Conservation (phyloP, 257 asterid genomes). For the Mitragyna speciosa region DNA sequence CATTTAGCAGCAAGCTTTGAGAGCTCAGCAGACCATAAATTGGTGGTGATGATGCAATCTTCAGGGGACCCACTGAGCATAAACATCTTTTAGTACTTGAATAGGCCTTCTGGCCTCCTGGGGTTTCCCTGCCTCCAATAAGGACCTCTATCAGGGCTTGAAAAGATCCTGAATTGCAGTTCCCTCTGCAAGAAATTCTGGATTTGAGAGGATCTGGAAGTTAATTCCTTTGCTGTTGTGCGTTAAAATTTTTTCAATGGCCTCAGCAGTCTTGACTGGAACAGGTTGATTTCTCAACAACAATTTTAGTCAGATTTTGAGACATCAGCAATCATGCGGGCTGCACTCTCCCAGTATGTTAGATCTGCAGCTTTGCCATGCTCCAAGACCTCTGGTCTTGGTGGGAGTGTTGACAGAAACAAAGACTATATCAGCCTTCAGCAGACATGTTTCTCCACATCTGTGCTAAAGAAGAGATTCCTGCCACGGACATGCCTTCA, state of each 20-base stretch:
- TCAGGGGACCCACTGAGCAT: conserved; percentile 93
- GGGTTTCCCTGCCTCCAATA: conserved; percentile 89
- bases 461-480: conserved; percentile 95
- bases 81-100: conserved; percentile 59
- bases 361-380: conserved; percentile 97
- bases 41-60: conserved; percentile 63
- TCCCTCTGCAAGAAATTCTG: conserved; percentile 87
- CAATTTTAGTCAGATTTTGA: conserved; percentile 85
- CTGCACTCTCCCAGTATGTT: conserved; percentile 95
- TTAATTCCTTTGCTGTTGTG: conserved; percentile 87
- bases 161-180: conserved; percentile 80
- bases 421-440: conserved; percentile 86
- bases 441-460: conserved; percentile 77
- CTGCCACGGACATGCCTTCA: conserved; percentile 86
- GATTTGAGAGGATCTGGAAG: conserved; percentile 80
- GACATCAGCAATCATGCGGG: conserved; percentile 93
- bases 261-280: conserved; percentile 93
- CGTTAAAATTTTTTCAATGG: conserved; percentile 75
- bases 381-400: conserved; percentile 93
- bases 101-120: conserved; percentile 79
- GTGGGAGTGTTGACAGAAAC: conserved; percentile 96
- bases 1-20: conserved; percentile 92
- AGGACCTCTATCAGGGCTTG: conserved; percentile 89
- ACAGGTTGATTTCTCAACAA: conserved; percentile 94
- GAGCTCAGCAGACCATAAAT: conserved; percentile 92